Conservation (phyloP, 345 rosid genomes). For the Corymbia maculata region DNA sequence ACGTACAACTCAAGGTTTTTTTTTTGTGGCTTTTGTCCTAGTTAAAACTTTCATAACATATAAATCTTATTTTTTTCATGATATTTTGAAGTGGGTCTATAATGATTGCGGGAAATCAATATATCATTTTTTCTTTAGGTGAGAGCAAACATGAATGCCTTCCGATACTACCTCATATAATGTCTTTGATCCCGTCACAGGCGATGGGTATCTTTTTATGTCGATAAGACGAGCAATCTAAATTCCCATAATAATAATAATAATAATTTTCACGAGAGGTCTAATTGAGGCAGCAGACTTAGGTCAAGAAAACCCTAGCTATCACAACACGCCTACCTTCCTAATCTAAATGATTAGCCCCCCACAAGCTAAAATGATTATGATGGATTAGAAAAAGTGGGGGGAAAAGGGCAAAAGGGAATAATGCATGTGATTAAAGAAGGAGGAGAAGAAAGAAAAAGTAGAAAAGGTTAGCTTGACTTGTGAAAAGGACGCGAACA, state of each 20-base stretch:
- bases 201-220: not conserved
- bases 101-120: too few relatives aligned
- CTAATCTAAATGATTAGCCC: not conserved
- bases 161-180: not conserved
- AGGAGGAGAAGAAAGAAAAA: not conserved
- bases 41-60: too few relatives aligned
- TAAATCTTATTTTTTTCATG: too few relatives aligned
- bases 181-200: not conserved
- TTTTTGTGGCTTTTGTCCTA: too few relatives aligned
- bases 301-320: not conserved
- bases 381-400: not conserved
- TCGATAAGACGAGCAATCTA: not conserved
- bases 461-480: not conserved
- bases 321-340: not conserved
- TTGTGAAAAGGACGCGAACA: not conserved
- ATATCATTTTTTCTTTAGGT: too few relatives aligned
- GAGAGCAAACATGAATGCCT: too few relatives aligned
- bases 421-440: not conserved
- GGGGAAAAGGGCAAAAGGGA: not conserved
- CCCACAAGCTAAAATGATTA: not conserved
- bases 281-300: not conserved
- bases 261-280: not conserved
- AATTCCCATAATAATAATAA: rapidly evolving
- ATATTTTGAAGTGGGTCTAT: too few relatives aligned
- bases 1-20: too few relatives aligned